Percentiles rank a stretch among this genome's conserved stretches.
Evolutionary conservation across 1,284 basidiomycete species (phyloP).

Genomic region (Ustilago crameri): DNA sequence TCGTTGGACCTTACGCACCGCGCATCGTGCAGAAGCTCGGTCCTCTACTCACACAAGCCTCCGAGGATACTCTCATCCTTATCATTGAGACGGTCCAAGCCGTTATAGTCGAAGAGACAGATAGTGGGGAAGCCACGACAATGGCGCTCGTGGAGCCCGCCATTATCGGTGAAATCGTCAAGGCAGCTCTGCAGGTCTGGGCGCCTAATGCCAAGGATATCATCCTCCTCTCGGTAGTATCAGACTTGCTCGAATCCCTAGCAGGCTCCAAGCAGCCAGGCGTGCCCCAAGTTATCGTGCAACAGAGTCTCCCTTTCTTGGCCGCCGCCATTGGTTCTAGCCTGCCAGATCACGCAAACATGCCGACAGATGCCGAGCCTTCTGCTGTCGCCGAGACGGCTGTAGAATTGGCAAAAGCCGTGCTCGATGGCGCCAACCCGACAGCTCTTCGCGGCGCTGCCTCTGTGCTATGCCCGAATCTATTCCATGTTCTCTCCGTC

Average conservation of each 20-base stretch:
- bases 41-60: slow-evolving; percentile 81
- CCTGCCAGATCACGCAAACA: slow-evolving; percentile 23
- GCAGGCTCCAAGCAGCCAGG: slow-evolving; percentile 70
- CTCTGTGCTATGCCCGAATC: slow-evolving; percentile 33
- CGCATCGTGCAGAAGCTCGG: slow-evolving; percentile 84
- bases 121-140: slow-evolving; percentile 21
- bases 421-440: slow-evolving; percentile 77
- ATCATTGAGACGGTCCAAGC: slow-evolving; percentile 86
- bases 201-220: slow-evolving; percentile 80
- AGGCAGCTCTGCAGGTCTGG: slow-evolving; percentile 77
- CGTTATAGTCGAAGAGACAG: slow-evolving; percentile 78
- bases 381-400: slow-evolving; percentile 70
- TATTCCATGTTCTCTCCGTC: slow-evolving; percentile 34
- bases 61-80: slow-evolving; percentile 89
- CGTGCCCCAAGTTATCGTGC: slow-evolving; percentile 79
- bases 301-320: slow-evolving; percentile 78
- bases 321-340: slow-evolving; percentile 74
- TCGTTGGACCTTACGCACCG: slow-evolving; percentile 76
- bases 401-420: slow-evolving; percentile 74
- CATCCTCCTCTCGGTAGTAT: slow-evolving; percentile 84
- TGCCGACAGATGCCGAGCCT: slow-evolving; percentile 22
- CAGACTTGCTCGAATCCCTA: slow-evolving; percentile 80
- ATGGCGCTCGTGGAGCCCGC: slow-evolving; percentile 33
- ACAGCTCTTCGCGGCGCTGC: slow-evolving; percentile 82
- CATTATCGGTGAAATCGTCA: slow-evolving; percentile 50